phyloP scores from a whole-genome alignment of 352 stramenopile species.

The Phytophthora brassicae region DNA sequence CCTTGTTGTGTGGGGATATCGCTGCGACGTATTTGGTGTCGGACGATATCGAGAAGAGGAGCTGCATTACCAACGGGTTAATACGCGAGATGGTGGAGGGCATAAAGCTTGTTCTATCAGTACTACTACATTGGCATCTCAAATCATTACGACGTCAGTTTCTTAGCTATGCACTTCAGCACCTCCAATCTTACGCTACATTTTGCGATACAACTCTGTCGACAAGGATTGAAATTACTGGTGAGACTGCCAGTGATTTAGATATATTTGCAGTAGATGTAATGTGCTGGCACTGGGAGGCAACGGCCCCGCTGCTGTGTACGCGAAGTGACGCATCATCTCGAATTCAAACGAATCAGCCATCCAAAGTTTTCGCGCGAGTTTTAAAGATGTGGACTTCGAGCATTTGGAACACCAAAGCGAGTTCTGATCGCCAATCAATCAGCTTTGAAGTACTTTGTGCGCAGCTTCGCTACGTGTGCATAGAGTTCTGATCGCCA shows the following conservation, averaged over 20 bases:
- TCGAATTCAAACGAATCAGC: constrained; percentile 27
- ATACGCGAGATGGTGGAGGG: constrained; percentile 17
- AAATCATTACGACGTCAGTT: constrained; percentile 31
- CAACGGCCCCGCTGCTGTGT: constrained; percentile 48
- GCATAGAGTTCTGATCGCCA: constrained; percentile 18
- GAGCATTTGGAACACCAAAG: not conserved
- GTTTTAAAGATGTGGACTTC: constrained; percentile 12
- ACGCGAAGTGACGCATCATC: constrained; percentile 37
- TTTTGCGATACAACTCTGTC: constrained; percentile 18
- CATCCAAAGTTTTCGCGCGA: constrained; percentile 4
- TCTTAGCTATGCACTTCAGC: constrained; percentile 23
- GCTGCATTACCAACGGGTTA: not conserved
- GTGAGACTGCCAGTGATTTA: not conserved
- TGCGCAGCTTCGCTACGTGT: constrained; percentile 41
- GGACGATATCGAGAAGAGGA: constrained; percentile 7
- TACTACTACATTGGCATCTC: constrained; percentile 28
- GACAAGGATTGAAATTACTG: not conserved
- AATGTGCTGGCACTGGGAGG: constrained; percentile 71
- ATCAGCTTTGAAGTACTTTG: constrained; percentile 27
- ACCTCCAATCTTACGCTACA: constrained; percentile 31
- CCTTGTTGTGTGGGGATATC: constrained; percentile 39
- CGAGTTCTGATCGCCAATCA: not conserved
- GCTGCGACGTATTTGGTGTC: constrained; percentile 21
- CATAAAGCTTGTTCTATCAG: constrained; percentile 16
- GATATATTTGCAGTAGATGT: constrained; percentile 17